phyloP scores from a whole-genome alignment of 2,329 filamentous ascomycete genomes.

The Fusarium sp. region DNA sequence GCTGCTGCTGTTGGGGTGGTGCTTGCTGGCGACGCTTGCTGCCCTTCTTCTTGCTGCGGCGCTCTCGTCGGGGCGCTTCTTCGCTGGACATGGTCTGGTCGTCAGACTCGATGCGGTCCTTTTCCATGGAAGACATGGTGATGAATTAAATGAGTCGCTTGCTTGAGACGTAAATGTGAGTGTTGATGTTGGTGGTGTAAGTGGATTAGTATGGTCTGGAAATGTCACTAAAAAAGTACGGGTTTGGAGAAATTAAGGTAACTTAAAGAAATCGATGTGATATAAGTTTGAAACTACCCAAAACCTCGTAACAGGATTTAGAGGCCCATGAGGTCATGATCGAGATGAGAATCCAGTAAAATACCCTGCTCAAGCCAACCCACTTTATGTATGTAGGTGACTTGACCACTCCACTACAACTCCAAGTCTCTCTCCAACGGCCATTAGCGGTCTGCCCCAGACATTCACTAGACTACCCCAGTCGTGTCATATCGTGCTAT shows the following conservation, averaged over 20 bases:
- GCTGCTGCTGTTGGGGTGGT: conserved; percentile 29
- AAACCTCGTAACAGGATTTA: conserved; percentile 44
- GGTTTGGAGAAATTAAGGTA: conserved; percentile 16
- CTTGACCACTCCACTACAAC: conserved; percentile 15
- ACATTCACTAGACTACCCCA: not conserved
- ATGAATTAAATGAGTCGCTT: conserved; percentile 5
- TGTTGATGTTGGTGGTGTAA: not conserved
- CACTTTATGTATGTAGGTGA: conserved; percentile 2
- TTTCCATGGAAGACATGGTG: conserved; percentile 42
- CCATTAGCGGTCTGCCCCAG: conserved; percentile 1
- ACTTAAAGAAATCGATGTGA: conserved; percentile 23
- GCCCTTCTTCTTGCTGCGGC: conserved; percentile 45
- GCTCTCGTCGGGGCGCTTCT: conserved; percentile 37
- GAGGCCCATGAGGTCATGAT: conserved; percentile 44
- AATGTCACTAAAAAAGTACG: conserved; percentile 2
- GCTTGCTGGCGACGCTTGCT: conserved; percentile 43
- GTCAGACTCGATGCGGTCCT: conserved; percentile 43
- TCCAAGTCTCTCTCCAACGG: not conserved
- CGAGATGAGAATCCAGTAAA: conserved; percentile 25
- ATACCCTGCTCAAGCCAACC: conserved; percentile 5
- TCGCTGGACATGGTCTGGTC: conserved; percentile 38
- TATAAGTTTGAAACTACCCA: conserved; percentile 35
- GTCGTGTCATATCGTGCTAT: not conserved
- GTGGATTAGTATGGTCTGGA: conserved; percentile 8
- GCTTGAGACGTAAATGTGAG: not conserved